Base-by-base conservation (phyloP, 305 asterid species). In the Fraxinus floribunda region DNA sequence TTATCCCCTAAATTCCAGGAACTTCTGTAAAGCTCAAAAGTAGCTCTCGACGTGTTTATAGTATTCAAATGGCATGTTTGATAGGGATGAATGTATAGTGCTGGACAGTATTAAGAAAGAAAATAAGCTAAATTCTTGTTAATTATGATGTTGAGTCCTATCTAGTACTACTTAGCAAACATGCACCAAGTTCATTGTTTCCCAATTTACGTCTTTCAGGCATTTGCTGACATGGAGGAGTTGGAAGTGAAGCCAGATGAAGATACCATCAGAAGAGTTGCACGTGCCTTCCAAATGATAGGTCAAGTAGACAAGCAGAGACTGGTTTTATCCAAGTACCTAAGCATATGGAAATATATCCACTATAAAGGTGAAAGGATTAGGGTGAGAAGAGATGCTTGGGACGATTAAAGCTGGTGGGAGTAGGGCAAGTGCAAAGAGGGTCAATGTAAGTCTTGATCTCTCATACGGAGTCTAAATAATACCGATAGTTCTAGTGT, bases 161-260 rank as follows among this genome's bases (percentile, higher is more conserved):
- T 68, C 55, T 9, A 55, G 34, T 73, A 80, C 24, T 85, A 81
- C 84, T 26, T 75, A 0, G 26, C 68, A 18, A 18, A 57, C 68
- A 18, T 3, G 46, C 32, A 16, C 73, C 36, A 10, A 34, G 49
- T 44, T 11, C 4, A 52, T 4, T 79, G 49, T 81, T 66, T 66
- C 76, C 46, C 22, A 72, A 64, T 75, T 68, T 76, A 32, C 79
- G 62, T 64, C 22, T 30, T 39, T 79, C 85, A 95, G 99, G 92
- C 92, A 44, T 95, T 95, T 88, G 97, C 97, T 7, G 99, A 95
- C 86, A 95, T 95, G 98, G 99, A 94, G 89, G 99, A 95, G 90
- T 85, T 95, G 55, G 93, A 92, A 57, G 94, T 95, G 80, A 94
- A 88, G 84, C 99, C 99, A 30, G 98, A 95, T 77, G 91, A 94